These are phyloP conservation scores for Leccinum incarnatum DNA, from an alignment of 768 basidiomycete genomes.

Conservation along the genomic window DNA sequence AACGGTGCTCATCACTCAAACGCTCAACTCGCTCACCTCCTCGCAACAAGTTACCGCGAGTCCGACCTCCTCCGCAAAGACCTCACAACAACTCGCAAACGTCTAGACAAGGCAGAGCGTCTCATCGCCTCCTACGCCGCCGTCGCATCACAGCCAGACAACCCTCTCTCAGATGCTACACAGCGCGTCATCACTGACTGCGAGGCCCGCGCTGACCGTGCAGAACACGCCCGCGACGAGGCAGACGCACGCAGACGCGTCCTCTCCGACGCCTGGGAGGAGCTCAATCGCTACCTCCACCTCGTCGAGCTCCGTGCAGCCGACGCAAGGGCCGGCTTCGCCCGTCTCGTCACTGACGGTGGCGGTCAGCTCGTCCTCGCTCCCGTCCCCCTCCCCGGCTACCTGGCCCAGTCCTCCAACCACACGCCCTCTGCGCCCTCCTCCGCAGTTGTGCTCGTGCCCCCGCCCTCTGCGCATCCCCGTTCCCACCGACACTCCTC, in stretches of 20 bases:
- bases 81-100: conserved; percentile 38
- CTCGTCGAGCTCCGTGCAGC: conserved; percentile 43
- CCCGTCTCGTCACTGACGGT: conserved; percentile 42
- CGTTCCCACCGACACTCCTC: conserved; percentile 23
- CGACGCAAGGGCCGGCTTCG: conserved; percentile 50
- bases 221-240: conserved; percentile 55
- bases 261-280: conserved; percentile 48
- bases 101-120: conserved; percentile 56
- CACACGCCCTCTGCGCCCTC: conserved; percentile 22
- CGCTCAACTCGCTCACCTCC: conserved; percentile 56
- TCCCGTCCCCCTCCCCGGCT: conserved; percentile 31
- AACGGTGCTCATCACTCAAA: conserved; percentile 35
- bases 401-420: background rate
- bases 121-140: conserved; percentile 32
- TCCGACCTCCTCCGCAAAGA: conserved; percentile 50
- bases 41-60: conserved; percentile 53
- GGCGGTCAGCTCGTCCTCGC: conserved; percentile 43
- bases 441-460: conserved; percentile 30
- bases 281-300: conserved; percentile 47
- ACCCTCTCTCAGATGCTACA: conserved; percentile 29
- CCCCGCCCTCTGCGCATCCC: conserved; percentile 16
- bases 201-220: conserved; percentile 48
- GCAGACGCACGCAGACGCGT: conserved; percentile 45
- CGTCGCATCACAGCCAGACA: conserved; percentile 9
- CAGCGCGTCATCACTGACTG: conserved; percentile 41